Evolutionary conservation across 345 rosid genomes (phyloP), one percentile per base, ranked within the genome.

Genomic region (Gossypium mustelinum): DNA sequence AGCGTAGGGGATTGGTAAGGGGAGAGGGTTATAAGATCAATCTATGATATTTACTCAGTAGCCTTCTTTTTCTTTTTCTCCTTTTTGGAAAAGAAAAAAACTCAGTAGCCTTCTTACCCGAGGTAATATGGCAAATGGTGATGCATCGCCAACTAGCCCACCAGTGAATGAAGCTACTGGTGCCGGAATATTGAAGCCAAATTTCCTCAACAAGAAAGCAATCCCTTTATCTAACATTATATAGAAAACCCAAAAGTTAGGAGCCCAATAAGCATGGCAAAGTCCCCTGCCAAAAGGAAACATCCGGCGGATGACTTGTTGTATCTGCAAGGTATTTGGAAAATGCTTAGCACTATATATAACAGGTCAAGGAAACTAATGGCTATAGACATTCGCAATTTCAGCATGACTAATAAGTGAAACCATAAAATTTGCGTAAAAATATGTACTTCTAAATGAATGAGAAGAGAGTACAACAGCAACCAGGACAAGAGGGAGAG

Each of bases 231-330:
- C 99, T 4, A 90, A 77, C 51, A 90, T 59, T 54, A 95, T 89
- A 75, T 95, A 95, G 84, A 93, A 90, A 54, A 93, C 98, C 98
- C 98, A 95, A 74, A 95, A 89, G 56, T 93, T 95, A 10, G 97
- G 99, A 11, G 99, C 98, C 99, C 99, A 95, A 48, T 89, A 95
- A 4, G 98, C 98, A 82, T 95, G 98, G 75, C 97, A 92, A 70
- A 94, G 86, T 74, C 98, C 98, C 89, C 97, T 88, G 63, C 98
- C 98, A 55, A 94, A 94, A 66, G 97, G 98, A 86, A 94, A 94
- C 97, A 94, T 87, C 70, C 90, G 86, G 70, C 74, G 70, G 9
- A 94, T 64, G 73, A 94, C 97, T 85, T 88, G 90, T 76, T 84
- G 86, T 39, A 91, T 90, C 98, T 94, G 95, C 88, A 85, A 77